Base-by-base conservation (phyloP, 1,139 yeast genomes). In the Debaryomycetaceae sp. region DNA sequence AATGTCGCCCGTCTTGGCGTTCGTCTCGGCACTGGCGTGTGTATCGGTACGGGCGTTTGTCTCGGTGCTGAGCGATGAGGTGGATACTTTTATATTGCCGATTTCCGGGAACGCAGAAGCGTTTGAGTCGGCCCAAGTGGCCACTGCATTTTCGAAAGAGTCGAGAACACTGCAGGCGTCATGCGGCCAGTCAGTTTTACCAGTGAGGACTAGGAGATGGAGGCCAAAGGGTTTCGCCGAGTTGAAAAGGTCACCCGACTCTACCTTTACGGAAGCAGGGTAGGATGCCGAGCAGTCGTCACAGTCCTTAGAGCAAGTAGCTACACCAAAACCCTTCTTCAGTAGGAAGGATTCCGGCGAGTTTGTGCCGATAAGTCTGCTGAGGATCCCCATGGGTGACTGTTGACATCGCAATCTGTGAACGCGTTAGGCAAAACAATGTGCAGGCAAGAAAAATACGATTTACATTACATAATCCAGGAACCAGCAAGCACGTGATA, bases 161-260 rank as follows among this genome's bases (percentile, higher is more conserved):
- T 68, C 64, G 16, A 53, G 35, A 3, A 57, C 68, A 27, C 71
- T 78, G 7, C 68, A 55, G 10, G 94, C 85, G 45, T 80, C 80
- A 37, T 74, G 92, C 5, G 55, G 59, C 97, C 98, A 90, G 53
- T 90, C 95, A 1, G 71, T 50, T 41, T 77, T 75, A 11, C 92
- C 93, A 0, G 96, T 85, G 2, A 95, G 77, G 1, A 87, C 76
- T 13, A 86, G 53, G 20, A 85, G 58, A 41, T 87, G 96, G 15
- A 79, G 46, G 5, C 75, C 78, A 33, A 73, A 75, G 2, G 80
- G 75, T 38, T 68, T 68, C 1, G 93, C 75, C 3, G 86, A 63
- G 32, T 80, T 75, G 73, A 81, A 85, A 22, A 90, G 60, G 5
- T 74, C 66, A 5, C 44, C 53, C 13, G 19, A 58, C 23, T 42